Evolutionary conservation across 1,284 basidiomycete genomes (phyloP).

Genomic region (Phaffia rhodozyma): DNA sequence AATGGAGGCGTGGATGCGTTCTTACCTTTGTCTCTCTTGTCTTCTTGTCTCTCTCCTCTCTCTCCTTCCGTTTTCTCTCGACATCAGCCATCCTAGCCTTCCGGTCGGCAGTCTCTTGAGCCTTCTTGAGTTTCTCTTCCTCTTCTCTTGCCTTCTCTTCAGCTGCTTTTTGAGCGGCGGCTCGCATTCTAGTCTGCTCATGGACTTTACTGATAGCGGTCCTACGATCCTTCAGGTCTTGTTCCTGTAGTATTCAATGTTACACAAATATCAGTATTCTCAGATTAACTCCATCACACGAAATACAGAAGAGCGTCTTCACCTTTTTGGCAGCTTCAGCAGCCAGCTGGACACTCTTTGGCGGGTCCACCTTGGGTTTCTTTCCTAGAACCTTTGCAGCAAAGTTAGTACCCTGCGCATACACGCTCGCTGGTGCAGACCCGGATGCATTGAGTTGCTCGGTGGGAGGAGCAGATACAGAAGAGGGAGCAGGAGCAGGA

Average conservation of each 20-base stretch:
- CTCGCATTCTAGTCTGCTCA: slow-evolving; percentile 59
- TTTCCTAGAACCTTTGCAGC: slow-evolving; percentile 32
- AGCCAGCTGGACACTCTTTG: slow-evolving; percentile 72
- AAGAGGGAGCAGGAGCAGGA: too few relatives aligned
- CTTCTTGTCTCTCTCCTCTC: slow-evolving; percentile 31
- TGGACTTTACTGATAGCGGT: slow-evolving; percentile 58
- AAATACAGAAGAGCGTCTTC: slow-evolving; percentile 15
- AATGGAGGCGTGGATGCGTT: background rate
- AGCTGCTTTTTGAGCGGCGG: slow-evolving; percentile 60
- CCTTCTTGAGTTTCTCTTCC: slow-evolving; percentile 48
- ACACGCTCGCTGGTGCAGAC: background rate
- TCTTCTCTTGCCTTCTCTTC: slow-evolving; percentile 52
- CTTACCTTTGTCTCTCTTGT: slow-evolving; percentile 27
- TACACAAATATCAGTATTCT: slow-evolving; percentile 3
- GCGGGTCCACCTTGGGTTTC: slow-evolving; percentile 35
- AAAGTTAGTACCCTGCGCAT: slow-evolving; percentile 28
- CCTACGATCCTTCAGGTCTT: slow-evolving; percentile 72
- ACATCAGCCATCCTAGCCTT: slow-evolving; percentile 22
- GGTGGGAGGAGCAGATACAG: too few relatives aligned
- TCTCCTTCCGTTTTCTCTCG: slow-evolving; percentile 33
- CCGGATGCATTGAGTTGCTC: too few relatives aligned
- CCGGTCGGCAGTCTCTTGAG: slow-evolving; percentile 37
- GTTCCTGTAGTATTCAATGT: slow-evolving; percentile 47
- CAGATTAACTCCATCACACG: background rate
- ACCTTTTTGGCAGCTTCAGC: slow-evolving; percentile 76